Base-by-base conservation (phyloP, 345 rosid species). In the Acer yangbiense region DNA sequence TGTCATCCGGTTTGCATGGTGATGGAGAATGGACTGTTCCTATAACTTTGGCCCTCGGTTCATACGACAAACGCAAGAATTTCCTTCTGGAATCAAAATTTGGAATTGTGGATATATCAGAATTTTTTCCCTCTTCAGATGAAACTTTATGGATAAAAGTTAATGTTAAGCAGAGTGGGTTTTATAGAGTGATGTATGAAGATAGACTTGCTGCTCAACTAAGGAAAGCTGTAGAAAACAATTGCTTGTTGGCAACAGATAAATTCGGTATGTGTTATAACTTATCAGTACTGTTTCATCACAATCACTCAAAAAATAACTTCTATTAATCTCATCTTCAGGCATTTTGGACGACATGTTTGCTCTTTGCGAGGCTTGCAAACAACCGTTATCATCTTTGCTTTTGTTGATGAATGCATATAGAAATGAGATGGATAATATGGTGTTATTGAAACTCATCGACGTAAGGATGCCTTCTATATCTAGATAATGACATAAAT, bases 81-180 rank as follows among this genome's bases (percentile, higher is more conserved):
- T 78, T 83, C 78, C 69, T 87, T 48, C 71, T 87, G 80, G 78
- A 85, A 61, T 72, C 83, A 63, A 70, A 79, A 80, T 50, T 5
- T 23, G 81, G 73, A 75, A 82, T 46, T 35, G 76, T 87, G 11
- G 78, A 85, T 64, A 60, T 83, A 11, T 68, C 83, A 41, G 82
- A 80, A 65, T 60, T 76, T 20, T 23, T 82, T 64, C 23, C 9
- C 9, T 6, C 79, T 76, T 78, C 75, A 2, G 74, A 79, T 52
- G 77, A 79, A 46, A 21, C 44, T 44, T 23, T 29, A 55, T 87
- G 90, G 85, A 21, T 85, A 66, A 87, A 83, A 79, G 81, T 85
- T 17, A 87, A 87, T 79, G 76, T 81, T 41, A 79, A 81, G 70
- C 85, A 82, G 72, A 83, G 83, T 64, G 90, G 90, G 54, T 85